Conservation (phyloP, 2,329 filamentous ascomycete genomes). For the Paecilomyces dactylethromorphus region DNA sequence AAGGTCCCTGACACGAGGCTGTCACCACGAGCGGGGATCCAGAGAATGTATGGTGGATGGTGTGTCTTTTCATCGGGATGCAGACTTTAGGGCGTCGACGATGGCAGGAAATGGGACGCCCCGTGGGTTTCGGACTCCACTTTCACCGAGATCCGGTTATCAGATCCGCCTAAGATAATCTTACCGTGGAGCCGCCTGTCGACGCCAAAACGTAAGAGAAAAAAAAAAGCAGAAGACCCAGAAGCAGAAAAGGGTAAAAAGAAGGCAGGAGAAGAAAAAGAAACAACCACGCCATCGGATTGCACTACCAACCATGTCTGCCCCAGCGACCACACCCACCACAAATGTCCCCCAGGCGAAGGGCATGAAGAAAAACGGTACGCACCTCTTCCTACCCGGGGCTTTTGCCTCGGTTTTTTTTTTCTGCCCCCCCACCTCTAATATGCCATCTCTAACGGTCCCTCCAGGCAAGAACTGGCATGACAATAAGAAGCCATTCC, state of each 20-base stretch:
- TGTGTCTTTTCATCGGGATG: not conserved
- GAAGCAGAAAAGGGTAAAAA: not conserved
- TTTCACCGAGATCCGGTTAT: constrained; percentile 36
- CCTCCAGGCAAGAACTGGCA: constrained; percentile 90
- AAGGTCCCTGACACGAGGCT: not conserved
- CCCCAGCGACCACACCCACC: not conserved
- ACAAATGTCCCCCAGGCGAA: constrained; percentile 13
- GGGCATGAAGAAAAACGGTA: constrained; percentile 82
- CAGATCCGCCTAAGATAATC: constrained; percentile 36
- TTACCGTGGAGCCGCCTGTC: constrained; percentile 3
- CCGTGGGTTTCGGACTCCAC: constrained; percentile 3
- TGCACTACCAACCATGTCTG: not conserved
- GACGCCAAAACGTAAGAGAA: not conserved
- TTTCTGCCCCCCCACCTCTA: too few species aligned
- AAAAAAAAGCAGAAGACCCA: not conserved
- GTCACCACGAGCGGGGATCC: not conserved
- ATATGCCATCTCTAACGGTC: constrained; percentile 1
- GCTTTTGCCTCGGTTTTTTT: not conserved
- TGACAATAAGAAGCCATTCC: constrained; percentile 72
- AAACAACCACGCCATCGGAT: not conserved
- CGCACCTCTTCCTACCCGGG: constrained; percentile 13
- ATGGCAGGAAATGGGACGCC: not conserved
- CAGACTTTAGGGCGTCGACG: not conserved
- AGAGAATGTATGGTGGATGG: not conserved
- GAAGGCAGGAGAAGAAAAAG: not conserved